Evolutionary conservation across 768 basidiomycete species (phyloP).

Genomic region (Boletus rufocinnamomeus): DNA sequence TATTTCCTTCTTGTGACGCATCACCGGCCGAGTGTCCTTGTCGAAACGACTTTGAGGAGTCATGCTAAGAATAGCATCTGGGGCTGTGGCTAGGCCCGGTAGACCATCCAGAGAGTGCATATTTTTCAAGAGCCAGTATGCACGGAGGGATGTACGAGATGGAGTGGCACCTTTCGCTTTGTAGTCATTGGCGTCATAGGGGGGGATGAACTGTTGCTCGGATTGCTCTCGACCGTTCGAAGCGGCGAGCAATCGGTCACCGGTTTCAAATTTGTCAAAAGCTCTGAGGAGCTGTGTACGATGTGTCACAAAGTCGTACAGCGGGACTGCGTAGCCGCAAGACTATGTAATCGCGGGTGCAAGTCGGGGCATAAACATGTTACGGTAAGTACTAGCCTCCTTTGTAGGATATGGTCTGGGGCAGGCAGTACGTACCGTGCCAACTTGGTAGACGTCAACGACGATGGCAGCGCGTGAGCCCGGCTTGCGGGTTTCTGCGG

Average conservation of each 20-base stretch:
- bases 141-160: slow-evolving; percentile 43
- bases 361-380: background rate
- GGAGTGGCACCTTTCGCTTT: slow-evolving; percentile 3
- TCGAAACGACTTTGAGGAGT: slow-evolving; percentile 23
- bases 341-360: slow-evolving; percentile 42
- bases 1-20: background rate
- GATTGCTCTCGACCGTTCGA: background rate
- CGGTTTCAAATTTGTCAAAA: slow-evolving; percentile 43
- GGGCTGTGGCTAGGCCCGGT: slow-evolving; percentile 43
- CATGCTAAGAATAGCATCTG: slow-evolving; percentile 17
- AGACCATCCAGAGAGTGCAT: slow-evolving; percentile 57
- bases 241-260: slow-evolving; percentile 35
- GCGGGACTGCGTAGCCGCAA: slow-evolving; percentile 66
- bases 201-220: background rate
- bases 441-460: slow-evolving; percentile 58
- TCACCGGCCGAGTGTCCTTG: slow-evolving; percentile 17
- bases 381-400: background rate
- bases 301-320: slow-evolving; percentile 57
- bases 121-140: slow-evolving; percentile 56
- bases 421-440: slow-evolving; percentile 37
- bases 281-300: slow-evolving; percentile 51
- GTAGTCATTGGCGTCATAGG: slow-evolving; percentile 11
- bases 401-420: background rate
- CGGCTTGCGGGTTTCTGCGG: slow-evolving; percentile 46
- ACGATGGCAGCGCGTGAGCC: slow-evolving; percentile 63